Evolutionary conservation across 2,329 filamentous ascomycete species (phyloP), one percentile per base, ranked within the genome.

Genomic region (Fusarium agapanthi): DNA sequence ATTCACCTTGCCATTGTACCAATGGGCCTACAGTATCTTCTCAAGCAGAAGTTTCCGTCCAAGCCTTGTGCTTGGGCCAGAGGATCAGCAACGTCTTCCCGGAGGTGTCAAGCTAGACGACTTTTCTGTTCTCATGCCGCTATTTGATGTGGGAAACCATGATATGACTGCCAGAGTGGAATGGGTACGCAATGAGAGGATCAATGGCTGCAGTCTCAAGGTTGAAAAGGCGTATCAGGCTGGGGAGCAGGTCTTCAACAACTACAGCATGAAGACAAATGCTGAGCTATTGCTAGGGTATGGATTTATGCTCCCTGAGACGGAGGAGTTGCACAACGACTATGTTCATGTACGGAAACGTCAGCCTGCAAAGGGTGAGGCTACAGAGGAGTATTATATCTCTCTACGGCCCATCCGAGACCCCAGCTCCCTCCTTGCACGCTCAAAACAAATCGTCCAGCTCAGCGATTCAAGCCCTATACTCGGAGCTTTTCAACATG

Each of bases 251-350:
- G 80, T 90, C 30, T 91, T 86, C 76, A 93, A 93, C 82, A 94
- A 93, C 79, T 95, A 95, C 77, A 92, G 92, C 35, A 80, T 84
- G 76, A 93, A 93, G 80, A 93, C 91, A 12, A 95, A 94, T 75
- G 91, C 91, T 65, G 91, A 93, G 81, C 82, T 92, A 30, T 84
- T 92, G 3, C 81, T 92, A 5, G 89, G 87, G 0, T 92, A 92
- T 75, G 89, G 89, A 6, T 92, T 92, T 76, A 84, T 88, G 69
- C 77, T 91, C 1, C 84, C 86, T 3, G 81, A 85, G 59, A 84
- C 83, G 0, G 79, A 81, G 1, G 79, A 76, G 9, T 80, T 90
- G 62, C 88, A 90, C 77, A 90, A 90, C 73, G 88, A 90, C 78
- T 90, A 90, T 75, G 80, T 88, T 2, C 88, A 90, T 75, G 81